phyloP scores from a whole-genome alignment of 331 rosid genomes.

The Malus hybrid region DNA sequence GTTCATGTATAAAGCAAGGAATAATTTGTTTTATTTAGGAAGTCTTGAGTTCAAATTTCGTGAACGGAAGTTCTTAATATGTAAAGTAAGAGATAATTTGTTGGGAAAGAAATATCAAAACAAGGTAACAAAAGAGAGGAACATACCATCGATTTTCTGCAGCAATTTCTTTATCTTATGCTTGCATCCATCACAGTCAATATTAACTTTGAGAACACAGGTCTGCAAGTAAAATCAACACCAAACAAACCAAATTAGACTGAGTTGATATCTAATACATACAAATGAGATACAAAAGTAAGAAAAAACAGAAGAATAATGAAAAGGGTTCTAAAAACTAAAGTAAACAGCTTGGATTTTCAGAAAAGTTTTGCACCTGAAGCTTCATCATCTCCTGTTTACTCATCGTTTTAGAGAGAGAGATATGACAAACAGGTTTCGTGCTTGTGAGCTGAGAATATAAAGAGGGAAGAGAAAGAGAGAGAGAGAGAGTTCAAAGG shows the following conservation, averaged over 20 bases:
- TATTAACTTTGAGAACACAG: slow-evolving; percentile 66
- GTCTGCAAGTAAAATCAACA: slow-evolving; percentile 37
- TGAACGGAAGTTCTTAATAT: too few relatives aligned
- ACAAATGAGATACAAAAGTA: not conserved
- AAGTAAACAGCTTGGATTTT: not conserved
- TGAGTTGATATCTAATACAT: not conserved
- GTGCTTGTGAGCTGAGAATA: slow-evolving; percentile 4
- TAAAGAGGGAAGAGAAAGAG: not conserved
- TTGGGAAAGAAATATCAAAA: not conserved
- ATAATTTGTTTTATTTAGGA: too few relatives aligned
- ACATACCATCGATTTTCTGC: slow-evolving; percentile 82
- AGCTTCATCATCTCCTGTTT: slow-evolving; percentile 70
- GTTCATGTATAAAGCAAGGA: too few relatives aligned
- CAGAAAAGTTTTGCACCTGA: slow-evolving; percentile 38
- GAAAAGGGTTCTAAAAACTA: not conserved
- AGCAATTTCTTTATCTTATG: slow-evolving; percentile 70
- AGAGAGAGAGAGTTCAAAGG: slow-evolving; percentile 17
- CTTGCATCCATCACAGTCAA: slow-evolving; percentile 85
- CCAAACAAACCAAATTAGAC: not conserved
- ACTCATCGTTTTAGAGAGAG: slow-evolving; percentile 36
- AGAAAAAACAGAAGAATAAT: too few relatives aligned
- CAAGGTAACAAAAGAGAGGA: not conserved
- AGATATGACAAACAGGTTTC: not conserved
- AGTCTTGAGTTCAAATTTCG: too few relatives aligned
- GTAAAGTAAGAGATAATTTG: too few relatives aligned